Evolutionary conservation across 2,329 filamentous ascomycete species (phyloP).

Genomic region (Apiospora arundinis): DNA sequence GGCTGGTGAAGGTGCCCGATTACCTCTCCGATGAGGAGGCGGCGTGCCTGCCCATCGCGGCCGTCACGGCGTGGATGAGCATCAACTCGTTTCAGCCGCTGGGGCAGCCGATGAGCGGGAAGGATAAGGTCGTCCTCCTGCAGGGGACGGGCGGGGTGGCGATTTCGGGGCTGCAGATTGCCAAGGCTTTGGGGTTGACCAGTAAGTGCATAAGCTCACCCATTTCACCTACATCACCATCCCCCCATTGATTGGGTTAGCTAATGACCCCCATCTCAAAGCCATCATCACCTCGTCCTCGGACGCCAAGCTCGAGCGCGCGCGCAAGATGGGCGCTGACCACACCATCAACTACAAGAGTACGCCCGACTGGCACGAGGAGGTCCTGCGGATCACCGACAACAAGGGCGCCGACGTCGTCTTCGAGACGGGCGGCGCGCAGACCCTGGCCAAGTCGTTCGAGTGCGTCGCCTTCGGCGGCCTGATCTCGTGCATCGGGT

Average conservation of each 20-base stretch:
- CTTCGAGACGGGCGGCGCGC: conserved; percentile 60
- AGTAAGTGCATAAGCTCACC: conserved; percentile 41
- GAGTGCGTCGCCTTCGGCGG: conserved; percentile 61
- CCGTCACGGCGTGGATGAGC: conserved; percentile 69
- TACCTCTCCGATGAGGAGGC: conserved; percentile 67
- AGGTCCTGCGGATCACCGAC: conserved; percentile 52
- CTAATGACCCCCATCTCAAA: neutral
- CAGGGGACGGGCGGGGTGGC: conserved; percentile 63
- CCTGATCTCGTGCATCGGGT: conserved; percentile 53
- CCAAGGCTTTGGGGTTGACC: conserved; percentile 56
- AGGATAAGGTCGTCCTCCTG: conserved; percentile 53
- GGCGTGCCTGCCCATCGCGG: conserved; percentile 64
- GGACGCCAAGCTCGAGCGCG: conserved; percentile 55
- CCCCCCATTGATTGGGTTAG: too few species aligned
- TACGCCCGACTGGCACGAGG: conserved; percentile 56
- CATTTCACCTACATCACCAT: neutral
- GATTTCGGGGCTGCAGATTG: conserved; percentile 59
- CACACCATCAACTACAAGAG: conserved; percentile 60
- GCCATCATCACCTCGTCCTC: conserved; percentile 44
- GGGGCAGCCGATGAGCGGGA: conserved; percentile 53
- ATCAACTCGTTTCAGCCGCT: conserved; percentile 65
- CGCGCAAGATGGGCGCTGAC: conserved; percentile 57
- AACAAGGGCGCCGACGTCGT: conserved; percentile 58
- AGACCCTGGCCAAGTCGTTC: conserved; percentile 59
- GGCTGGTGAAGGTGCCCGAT: conserved; percentile 60